Base-by-base conservation (phyloP, 2,329 filamentous ascomycete species). In the Botrytis cinerea region DNA sequence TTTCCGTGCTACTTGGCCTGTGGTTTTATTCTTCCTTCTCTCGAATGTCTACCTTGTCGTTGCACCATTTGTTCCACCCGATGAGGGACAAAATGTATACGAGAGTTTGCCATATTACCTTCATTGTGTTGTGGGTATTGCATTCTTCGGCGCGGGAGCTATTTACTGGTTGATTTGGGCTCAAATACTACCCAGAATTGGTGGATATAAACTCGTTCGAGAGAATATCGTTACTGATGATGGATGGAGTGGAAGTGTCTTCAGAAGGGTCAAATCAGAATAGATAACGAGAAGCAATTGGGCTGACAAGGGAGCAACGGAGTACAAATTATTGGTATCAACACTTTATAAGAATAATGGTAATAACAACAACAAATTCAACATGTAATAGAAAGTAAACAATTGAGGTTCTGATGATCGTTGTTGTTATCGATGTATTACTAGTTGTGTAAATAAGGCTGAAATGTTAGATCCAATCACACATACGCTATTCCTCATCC, bases 41-140 rank as follows among this genome's bases (percentile, higher is more conserved):
- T 88, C 87, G 79, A 90, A 91, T 80, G 81, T 89, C 61, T 90
- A 89, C 77, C 87, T 91, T 70, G 84, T 90, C 51, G 80, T 90
- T 14, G 88, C 88, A 0, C 89, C 89, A 0, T 91, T 88, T 62
- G 83, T 88, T 0, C 87, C 87, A 1, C 87, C 87, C 2, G 79
- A 82, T 38, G 82, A 83, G 0, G 86, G 84, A 51, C 85, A 88
- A 77, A 87, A 84, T 77, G 83, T 88, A 7, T 89, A 89, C 81
- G 79, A 87, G 63, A 79, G 77, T 75, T 82, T 89, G 63, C 87
- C 87, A 0, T 89, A 89, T 80, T 89, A 84, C 79, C 85, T 88
- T 22, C 87, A 89, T 81, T 88, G 86, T 73, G 84, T 89, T 9
- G 87, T 88, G 1, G 87, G 87, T 5, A 86, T 88, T 62, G 87